Evolutionary conservation across 2,329 filamentous ascomycete species (phyloP).

Genomic region (Penicillium aurantiogriseum): DNA sequence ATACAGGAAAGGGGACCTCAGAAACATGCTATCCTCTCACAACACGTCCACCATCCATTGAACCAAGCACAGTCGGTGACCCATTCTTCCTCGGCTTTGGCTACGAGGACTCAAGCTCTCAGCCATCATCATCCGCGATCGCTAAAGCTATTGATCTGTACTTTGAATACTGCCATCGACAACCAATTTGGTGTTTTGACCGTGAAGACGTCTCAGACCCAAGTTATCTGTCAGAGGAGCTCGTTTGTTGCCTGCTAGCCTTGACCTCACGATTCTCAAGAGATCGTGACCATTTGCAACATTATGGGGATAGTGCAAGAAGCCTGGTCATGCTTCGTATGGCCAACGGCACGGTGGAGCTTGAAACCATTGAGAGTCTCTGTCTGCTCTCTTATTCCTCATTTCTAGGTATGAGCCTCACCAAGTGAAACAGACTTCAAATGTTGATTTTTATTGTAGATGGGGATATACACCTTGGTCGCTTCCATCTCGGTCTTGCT

Average conservation of each 20-base stretch:
- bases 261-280: slow-evolving; percentile 34
- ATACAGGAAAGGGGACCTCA: slow-evolving; percentile 3
- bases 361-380: slow-evolving; percentile 52
- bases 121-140: slow-evolving; percentile 23
- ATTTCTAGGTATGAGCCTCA: slow-evolving; percentile 46
- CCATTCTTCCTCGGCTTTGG: slow-evolving; percentile 24
- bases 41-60: slow-evolving; percentile 20
- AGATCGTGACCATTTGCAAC: slow-evolving; percentile 28
- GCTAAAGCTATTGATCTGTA: slow-evolving; percentile 34
- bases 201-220: slow-evolving; percentile 32
- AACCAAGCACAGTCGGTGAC: slow-evolving; percentile 20
- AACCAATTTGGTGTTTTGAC: slow-evolving; percentile 41
- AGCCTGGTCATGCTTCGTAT: slow-evolving; percentile 49
- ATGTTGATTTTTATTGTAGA: slow-evolving; percentile 36
- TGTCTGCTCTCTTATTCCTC: slow-evolving; percentile 52
- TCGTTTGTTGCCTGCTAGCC: slow-evolving; percentile 35
- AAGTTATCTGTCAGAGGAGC: slow-evolving; percentile 32
- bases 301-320: slow-evolving; percentile 42
- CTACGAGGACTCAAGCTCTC: slow-evolving; percentile 26
- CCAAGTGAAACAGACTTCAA: not conserved
- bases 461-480: slow-evolving; percentile 50
- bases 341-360: slow-evolving; percentile 51
- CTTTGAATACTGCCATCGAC: slow-evolving; percentile 39
- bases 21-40: slow-evolving; percentile 18
- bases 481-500: slow-evolving; percentile 52